These are phyloP conservation scores for Allium cepa DNA, from an alignment of 106 monocot species.

Conservation along the genomic window DNA sequence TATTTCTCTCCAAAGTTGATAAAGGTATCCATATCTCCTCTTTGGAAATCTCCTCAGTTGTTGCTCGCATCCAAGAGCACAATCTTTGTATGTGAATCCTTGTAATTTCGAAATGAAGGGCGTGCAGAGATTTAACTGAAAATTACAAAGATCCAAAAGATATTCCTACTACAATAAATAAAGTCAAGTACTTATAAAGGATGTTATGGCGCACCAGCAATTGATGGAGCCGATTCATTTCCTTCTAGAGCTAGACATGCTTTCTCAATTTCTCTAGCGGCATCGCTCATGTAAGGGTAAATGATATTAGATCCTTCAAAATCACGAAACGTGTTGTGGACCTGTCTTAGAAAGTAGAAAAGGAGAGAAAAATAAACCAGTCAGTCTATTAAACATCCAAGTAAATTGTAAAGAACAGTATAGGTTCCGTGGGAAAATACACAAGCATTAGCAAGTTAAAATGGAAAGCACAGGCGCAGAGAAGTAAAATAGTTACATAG, in stretches of 20 bases:
- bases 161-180: not conserved
- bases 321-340: conserved; percentile 76
- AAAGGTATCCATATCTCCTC: conserved; percentile 93
- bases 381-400: too few relatives aligned
- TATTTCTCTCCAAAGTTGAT: conserved; percentile 85
- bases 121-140: conserved; percentile 53
- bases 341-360: conserved; percentile 26
- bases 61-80: conserved; percentile 89
- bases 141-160: conserved; percentile 12
- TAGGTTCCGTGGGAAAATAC: too few relatives aligned
- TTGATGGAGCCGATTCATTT: conserved; percentile 79
- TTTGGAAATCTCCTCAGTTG: conserved; percentile 67
- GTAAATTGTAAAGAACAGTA: too few relatives aligned
- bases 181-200: not conserved
- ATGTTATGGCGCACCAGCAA: conserved; percentile 48
- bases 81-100: conserved; percentile 84
- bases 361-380: too few relatives aligned
- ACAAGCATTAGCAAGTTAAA: too few relatives aligned
- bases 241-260: conserved; percentile 69
- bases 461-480: too few relatives aligned
- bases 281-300: conserved; percentile 63
- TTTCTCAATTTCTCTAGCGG: conserved; percentile 83
- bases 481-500: too few relatives aligned
- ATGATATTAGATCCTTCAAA: conserved; percentile 95
- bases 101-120: conserved; percentile 85